Evolutionary conservation across 371 early-diverging fungal genomes (phyloP), one percentile per base, ranked within the genome.

Genomic region (Apophysomyces trapeziformis): DNA sequence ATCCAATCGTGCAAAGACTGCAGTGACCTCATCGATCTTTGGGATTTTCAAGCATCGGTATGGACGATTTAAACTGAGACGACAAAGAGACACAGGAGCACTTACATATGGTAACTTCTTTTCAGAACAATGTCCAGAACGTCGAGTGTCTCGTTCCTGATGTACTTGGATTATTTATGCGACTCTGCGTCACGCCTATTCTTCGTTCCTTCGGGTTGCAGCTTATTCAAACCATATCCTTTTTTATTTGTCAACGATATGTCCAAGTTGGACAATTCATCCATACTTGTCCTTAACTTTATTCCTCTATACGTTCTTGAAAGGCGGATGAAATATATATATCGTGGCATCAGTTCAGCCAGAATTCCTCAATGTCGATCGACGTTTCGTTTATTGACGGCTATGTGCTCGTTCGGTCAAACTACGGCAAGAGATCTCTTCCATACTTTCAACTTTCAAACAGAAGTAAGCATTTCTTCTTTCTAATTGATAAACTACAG

Each of bases 271-370:
- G 2, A 14, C 11, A 39, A 7, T 7, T 38, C 16, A n/a, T 1
- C 36, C 2, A 59, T 8, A 38, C 35, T 63, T 63, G 54, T 54
- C n/a, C 56, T 38, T 50, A 37, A 54, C 47, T 5, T n/a, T 50
- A 35, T 39, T 57, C 26, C 14, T 57, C 8, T 63, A 58, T 44
- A 50, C 54, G 64, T 78, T 14, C 60, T 75, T 38, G 68, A 71
- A 43, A 47, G 71, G 60, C 78, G 72, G 16, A 85, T 95, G 81
- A 95, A 95, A 73, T 95, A 91, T 73, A 84, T 97, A 26, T 95
- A 95, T 72, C 85, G 92, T 36, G 95, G 93, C 38, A 84, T 97
- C 82, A 92, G 90, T 2, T 80, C 85, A 8, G 91, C 95, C 61
- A 66, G 75, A 57, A 70, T 78, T 56, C 76, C 78, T 38, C 75